A percentile compares a stretch with the other conserved stretches of the same genome.
Evolutionary conservation across 1,139 yeast genomes (phyloP).

Genomic region (Zygoascus sp.): DNA sequence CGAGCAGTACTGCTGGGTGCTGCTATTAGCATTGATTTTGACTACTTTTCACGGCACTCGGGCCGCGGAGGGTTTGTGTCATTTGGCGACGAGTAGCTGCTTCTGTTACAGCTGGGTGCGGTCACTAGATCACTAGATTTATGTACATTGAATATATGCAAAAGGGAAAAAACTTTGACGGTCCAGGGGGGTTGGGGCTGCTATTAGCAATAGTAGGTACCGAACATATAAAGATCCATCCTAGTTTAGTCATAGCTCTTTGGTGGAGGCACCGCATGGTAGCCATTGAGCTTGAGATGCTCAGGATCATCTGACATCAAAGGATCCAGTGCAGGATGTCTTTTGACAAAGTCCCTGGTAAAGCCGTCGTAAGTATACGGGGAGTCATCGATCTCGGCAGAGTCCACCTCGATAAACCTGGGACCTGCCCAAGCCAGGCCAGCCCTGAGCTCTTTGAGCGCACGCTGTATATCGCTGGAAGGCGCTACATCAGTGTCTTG

Average conservation of each 20-base stretch:
- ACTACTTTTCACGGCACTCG: slow-evolving; percentile 87
- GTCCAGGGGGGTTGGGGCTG: no score
- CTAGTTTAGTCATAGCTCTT: not conserved
- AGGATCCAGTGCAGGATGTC: slow-evolving; percentile 8
- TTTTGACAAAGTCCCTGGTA: slow-evolving; percentile 19
- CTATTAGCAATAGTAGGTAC: no score
- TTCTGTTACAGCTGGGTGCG: no score
- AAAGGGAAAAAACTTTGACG: no score
- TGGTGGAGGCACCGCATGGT: slow-evolving; percentile 14
- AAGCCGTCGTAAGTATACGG: slow-evolving; percentile 25
- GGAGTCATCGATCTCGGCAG: slow-evolving; percentile 6
- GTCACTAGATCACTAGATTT: no score
- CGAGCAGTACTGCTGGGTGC: slow-evolving; percentile 81
- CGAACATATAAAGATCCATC: not conserved
- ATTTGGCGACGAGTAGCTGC: slow-evolving; percentile 41
- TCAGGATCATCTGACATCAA: not conserved
- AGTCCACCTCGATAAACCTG: slow-evolving; percentile 14
- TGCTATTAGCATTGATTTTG: slow-evolving; percentile 90
- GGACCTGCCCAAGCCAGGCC: slow-evolving; percentile 14
- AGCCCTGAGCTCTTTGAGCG: slow-evolving; percentile 17
- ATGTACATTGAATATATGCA: no score
- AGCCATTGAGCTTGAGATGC: not conserved
- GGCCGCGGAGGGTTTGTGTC: slow-evolving; percentile 33
- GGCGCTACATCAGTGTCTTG: not conserved
- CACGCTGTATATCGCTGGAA: slow-evolving; percentile 14